Evolutionary conservation across 129 eudicot genomes (phyloP), one percentile per base, ranked within the genome.

Genomic region (Escallonia rubra): DNA sequence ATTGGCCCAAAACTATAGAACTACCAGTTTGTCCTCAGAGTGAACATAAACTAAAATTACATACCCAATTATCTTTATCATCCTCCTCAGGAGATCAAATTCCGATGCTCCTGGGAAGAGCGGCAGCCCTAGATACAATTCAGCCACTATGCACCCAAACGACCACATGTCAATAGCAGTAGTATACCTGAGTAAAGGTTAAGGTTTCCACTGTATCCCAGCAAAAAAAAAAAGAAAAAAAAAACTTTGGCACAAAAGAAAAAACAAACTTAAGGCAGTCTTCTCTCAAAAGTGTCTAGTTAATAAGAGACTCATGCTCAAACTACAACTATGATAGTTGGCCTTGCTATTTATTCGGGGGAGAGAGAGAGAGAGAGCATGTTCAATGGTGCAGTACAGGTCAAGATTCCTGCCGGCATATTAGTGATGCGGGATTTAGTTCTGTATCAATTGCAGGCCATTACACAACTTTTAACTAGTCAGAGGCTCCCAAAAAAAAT

Each of bases 121-220:
- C 3, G 99, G 99, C 38, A 90, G 84, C 49, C 99, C 99, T 66
- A 94, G 84, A 87, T 90, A 94, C 64, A 94, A 64, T 70, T 94
- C 99, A 79, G 96, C 99, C 72, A 94, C 99, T 69, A 94, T 94
- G 85, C 97, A 94, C 61, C 99, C 99, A 81, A 94, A 94, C 59
- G 99, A 94, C 99, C 99, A 94, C 99, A 94, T 94, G 83, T 94
- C 99, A 71, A 94, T 94, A 41, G 96, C 99, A 67, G 99, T 90
- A 45, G 90, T 84, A 73, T 94, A 91, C 68, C 97, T 91, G 76
- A 71, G 51, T 44, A 39, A 76, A 48, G 59, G 80, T 87, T 74
- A 91, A 91, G 93, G 86, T 72, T 50, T 68, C 58, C 56, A 55
- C 49, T 8, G 10, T 8, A 41, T 7, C 6, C 51, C 50, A 61